Conservation (phyloP, 257 asterid genomes). For the Verbena officinalis region DNA sequence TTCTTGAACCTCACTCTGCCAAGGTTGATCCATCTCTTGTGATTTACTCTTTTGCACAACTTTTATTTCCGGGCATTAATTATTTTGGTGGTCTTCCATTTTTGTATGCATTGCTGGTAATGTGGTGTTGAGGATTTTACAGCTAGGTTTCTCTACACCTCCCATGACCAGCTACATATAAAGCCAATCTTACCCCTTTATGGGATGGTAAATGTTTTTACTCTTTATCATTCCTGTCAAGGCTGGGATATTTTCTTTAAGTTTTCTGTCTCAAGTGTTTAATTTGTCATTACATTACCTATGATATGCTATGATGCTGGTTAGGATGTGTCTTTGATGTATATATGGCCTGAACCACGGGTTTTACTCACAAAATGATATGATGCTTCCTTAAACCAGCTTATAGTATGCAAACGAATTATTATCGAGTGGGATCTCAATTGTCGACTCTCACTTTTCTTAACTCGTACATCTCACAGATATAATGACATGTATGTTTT, state of each 20-base stretch:
- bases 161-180: constrained; percentile 54
- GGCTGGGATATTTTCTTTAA: constrained; percentile 36
- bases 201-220: constrained; percentile 26
- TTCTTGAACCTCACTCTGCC: constrained; percentile 25
- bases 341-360: neutral
- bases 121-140: constrained; percentile 47
- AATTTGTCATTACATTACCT: too few species aligned
- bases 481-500: neutral
- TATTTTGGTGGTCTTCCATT: neutral
- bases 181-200: constrained; percentile 42
- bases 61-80: neutral
- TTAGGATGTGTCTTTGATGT: constrained; percentile 28
- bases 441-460: constrained; percentile 26
- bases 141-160: constrained; percentile 42
- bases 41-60: neutral
- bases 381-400: constrained; percentile 34
- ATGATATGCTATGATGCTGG: constrained; percentile 24
- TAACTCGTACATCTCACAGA: constrained; percentile 27
- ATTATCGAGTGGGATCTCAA: constrained; percentile 33
- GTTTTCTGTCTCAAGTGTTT: too few species aligned
- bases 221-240: constrained; percentile 34
- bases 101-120: constrained; percentile 42
- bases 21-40: constrained; percentile 25
- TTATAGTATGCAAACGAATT: constrained; percentile 11
- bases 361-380: neutral